phyloP scores from a whole-genome alignment of 2,329 filamentous ascomycete species.

The Fusarium protoensiforme region DNA sequence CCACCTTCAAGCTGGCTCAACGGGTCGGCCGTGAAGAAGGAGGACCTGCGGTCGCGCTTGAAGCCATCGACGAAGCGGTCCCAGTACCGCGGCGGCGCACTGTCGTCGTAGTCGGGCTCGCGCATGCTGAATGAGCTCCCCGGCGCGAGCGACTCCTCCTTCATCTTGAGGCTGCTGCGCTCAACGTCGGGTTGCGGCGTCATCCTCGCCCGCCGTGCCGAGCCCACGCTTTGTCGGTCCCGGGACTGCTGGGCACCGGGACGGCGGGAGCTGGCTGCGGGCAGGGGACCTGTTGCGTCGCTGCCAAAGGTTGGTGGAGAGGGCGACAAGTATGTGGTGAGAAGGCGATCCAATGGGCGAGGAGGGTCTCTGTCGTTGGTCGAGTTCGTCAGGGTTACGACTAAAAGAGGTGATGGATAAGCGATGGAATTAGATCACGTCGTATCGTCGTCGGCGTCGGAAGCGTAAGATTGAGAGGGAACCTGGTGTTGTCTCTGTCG shows the following conservation, averaged over 20 bases:
- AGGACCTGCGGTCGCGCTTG: slow-evolving; percentile 66
- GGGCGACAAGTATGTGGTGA: slow-evolving; percentile 24
- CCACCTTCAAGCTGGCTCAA: slow-evolving; percentile 49
- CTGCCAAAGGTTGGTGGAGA: slow-evolving; percentile 21
- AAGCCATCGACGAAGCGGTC: slow-evolving; percentile 69
- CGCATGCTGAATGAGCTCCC: slow-evolving; percentile 64
- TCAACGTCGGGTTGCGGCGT: slow-evolving; percentile 59
- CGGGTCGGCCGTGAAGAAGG: slow-evolving; percentile 59
- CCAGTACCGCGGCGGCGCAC: slow-evolving; percentile 47
- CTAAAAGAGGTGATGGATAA: neutral
- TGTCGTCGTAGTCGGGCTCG: slow-evolving; percentile 58
- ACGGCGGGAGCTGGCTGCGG: slow-evolving; percentile 34
- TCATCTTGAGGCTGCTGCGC: slow-evolving; percentile 68
- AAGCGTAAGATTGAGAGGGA: slow-evolving; percentile 17
- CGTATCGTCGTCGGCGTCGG: slow-evolving; percentile 23
- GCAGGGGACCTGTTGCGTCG: slow-evolving; percentile 8
- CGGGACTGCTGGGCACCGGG: slow-evolving; percentile 11
- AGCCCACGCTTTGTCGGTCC: slow-evolving; percentile 34
- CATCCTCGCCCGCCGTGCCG: slow-evolving; percentile 51
- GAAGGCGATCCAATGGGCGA: slow-evolving; percentile 25
- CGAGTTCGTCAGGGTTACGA: slow-evolving; percentile 32
- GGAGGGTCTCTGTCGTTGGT: slow-evolving; percentile 17
- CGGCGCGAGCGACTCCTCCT: slow-evolving; percentile 65
- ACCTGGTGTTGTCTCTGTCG: slow-evolving; percentile 8
- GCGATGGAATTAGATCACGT: neutral